Evolutionary conservation across 1,284 basidiomycete species (phyloP).

Genomic region (Austropuccinia psidii): DNA sequence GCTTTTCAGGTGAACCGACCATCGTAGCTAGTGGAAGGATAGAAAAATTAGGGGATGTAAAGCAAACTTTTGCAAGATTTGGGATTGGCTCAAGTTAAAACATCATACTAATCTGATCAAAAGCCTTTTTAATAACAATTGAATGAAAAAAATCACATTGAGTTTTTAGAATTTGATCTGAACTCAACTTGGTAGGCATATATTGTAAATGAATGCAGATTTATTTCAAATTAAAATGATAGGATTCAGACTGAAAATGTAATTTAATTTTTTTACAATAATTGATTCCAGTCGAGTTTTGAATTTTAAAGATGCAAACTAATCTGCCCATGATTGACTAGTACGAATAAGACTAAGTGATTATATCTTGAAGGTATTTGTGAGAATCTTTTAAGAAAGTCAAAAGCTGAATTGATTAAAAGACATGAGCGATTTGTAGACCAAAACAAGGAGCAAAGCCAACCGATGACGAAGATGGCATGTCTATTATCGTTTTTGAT

Average conservation of each 20-base stretch:
- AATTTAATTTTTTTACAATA: neutral
- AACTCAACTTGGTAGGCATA: neutral
- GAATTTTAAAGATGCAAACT: no score
- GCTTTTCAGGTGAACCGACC: slow-evolving; percentile 33
- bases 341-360: no score
- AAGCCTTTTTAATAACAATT: neutral
- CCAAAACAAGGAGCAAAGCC: no score
- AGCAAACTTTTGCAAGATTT: neutral
- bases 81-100: neutral
- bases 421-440: no score
- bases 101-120: neutral
- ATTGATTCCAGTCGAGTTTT: no score
- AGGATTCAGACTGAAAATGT: neutral
- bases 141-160: neutral
- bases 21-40: slow-evolving; percentile 29
- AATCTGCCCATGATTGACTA: no score
- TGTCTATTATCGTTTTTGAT: no score
- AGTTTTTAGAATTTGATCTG: neutral
- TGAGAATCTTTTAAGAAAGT: no score
- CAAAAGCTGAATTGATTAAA: no score
- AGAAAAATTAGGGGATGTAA: slow-evolving; percentile 22
- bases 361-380: no score
- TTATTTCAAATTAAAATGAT: neutral
- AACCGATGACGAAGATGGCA: no score
- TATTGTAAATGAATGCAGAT: neutral